A percentile compares a stretch with the other conserved stretches of the same genome.
These are phyloP conservation scores for Wickerhamiella occidentalis DNA, from an alignment of 805 yeast genomes.

Conservation along the genomic window DNA sequence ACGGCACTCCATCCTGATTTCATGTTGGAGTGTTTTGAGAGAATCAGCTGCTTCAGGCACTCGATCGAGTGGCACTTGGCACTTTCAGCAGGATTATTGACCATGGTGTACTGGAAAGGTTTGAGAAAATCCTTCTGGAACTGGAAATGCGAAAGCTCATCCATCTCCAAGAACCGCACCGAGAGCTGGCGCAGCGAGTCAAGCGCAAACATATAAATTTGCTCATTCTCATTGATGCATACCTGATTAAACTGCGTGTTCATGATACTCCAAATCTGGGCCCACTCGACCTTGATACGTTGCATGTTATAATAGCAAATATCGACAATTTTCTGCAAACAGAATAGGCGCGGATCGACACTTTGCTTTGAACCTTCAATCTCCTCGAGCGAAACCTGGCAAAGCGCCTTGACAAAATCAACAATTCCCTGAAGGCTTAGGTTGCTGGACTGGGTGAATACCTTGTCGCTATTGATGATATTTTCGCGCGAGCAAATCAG, in stretches of 20 bases:
- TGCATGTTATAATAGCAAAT: conserved; percentile 96
- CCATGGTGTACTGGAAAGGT: conserved; percentile 74
- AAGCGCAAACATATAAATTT: conserved; percentile 77
- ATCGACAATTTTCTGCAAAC: conserved; percentile 90
- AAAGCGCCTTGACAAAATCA: conserved; percentile 73
- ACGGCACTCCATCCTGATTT: conserved; percentile 94
- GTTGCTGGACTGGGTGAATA: conserved; percentile 70
- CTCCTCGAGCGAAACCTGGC: conserved; percentile 81
- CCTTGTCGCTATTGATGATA: conserved; percentile 57
- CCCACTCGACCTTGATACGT: conserved; percentile 93
- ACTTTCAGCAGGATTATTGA: conserved; percentile 50
- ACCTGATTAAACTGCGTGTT: conserved; percentile 78
- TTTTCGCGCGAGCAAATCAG: conserved; percentile 27
- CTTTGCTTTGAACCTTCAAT: conserved; percentile 61
- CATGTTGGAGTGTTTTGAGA: conserved; percentile 58
- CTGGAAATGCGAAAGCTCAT: conserved; percentile 88
- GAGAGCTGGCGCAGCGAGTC: conserved; percentile 90
- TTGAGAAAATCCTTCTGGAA: conserved; percentile 88
- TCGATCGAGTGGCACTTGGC: conserved; percentile 85
- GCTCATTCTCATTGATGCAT: conserved; percentile 65
- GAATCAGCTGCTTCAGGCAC: conserved; percentile 74
- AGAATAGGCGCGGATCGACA: conserved; percentile 76
- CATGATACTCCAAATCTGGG: conserved; percentile 88
- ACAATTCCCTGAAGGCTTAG: conserved; percentile 76
- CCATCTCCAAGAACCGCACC: conserved; percentile 82